Percentiles rank a stretch among this genome's conserved stretches.
Conservation (phyloP, 1,139 yeast genomes). For the Candida sp. region DNA sequence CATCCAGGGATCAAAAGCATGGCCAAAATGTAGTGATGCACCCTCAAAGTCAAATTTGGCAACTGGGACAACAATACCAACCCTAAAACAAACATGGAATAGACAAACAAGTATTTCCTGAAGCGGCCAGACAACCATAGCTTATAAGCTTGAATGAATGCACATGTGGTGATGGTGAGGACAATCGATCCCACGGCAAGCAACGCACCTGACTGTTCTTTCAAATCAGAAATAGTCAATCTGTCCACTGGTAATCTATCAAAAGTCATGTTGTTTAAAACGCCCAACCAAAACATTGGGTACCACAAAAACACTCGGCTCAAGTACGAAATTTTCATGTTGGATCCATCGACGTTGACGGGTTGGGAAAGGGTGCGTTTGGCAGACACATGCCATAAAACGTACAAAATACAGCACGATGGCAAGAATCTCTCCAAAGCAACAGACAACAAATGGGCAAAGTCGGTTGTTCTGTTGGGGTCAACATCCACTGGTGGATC, state of each 20-base stretch:
- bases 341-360: slow-evolving; percentile 20
- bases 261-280: slow-evolving; percentile 85
- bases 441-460: slow-evolving; percentile 65
- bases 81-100: slow-evolving; percentile 49
- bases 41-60: slow-evolving; percentile 75
- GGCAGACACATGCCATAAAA: slow-evolving; percentile 68
- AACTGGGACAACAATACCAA: slow-evolving; percentile 52
- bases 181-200: slow-evolving; percentile 61
- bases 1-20: slow-evolving; percentile 86
- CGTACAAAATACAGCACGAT: slow-evolving; percentile 68
- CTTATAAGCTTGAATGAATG: slow-evolving; percentile 73
- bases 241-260: slow-evolving; percentile 90
- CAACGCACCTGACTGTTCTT: slow-evolving; percentile 78
- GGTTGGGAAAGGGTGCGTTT: slow-evolving; percentile 32
- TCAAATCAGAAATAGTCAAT: slow-evolving; percentile 70
- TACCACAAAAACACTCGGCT: slow-evolving; percentile 72
- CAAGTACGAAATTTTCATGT: slow-evolving; percentile 41
- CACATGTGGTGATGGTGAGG: slow-evolving; percentile 52
- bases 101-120: slow-evolving; percentile 56
- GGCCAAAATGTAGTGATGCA: slow-evolving; percentile 91
- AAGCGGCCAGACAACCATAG: slow-evolving; percentile 85
- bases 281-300: slow-evolving; percentile 84
- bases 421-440: slow-evolving; percentile 83
- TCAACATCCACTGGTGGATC: slow-evolving; percentile 80
- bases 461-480: slow-evolving; percentile 54